phyloP scores from a whole-genome alignment of 495 filamentous ascomycete genomes.

The Amphirosellinia nigrospora region DNA sequence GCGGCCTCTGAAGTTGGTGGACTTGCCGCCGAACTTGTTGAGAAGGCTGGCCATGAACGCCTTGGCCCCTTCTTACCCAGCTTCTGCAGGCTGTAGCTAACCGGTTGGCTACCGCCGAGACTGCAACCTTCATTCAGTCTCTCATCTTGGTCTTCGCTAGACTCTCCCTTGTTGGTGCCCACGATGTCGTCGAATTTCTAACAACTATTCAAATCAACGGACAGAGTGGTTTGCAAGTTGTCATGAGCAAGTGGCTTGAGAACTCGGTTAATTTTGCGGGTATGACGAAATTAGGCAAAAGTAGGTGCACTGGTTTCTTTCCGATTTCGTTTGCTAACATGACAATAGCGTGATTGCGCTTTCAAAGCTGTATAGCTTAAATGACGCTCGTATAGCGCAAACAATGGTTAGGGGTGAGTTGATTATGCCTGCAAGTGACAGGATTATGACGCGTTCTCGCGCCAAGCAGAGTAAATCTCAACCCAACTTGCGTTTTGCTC shows the following conservation, averaged over 20 bases:
- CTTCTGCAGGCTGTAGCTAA: constrained; percentile 91
- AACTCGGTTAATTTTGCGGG: constrained; percentile 92
- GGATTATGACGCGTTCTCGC: constrained; percentile 92
- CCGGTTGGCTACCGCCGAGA: constrained; percentile 77
- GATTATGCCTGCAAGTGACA: constrained; percentile 76
- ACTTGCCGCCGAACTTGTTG: constrained; percentile 91
- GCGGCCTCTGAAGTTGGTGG: constrained; percentile 96
- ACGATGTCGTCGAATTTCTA: constrained; percentile 91
- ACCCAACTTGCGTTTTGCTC: background rate
- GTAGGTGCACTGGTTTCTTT: constrained; percentile 50
- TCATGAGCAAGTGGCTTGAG: constrained; percentile 93
- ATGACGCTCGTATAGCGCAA: constrained; percentile 78
- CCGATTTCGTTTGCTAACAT: constrained; percentile 43
- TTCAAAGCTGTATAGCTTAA: constrained; percentile 83
- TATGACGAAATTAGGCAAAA: constrained; percentile 98
- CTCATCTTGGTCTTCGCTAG: constrained; percentile 95
- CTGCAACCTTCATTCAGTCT: constrained; percentile 85
- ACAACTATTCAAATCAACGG: constrained; percentile 77
- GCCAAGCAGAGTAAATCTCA: constrained; percentile 68
- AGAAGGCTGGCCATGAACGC: constrained; percentile 86
- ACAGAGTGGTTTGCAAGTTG: constrained; percentile 81
- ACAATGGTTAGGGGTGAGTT: constrained; percentile 91
- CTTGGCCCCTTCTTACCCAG: constrained; percentile 87
- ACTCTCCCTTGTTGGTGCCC: constrained; percentile 79
- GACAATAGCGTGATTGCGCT: constrained; percentile 78